A percentile compares a stretch with the other conserved stretches of the same genome.
Evolutionary conservation across 2,329 filamentous ascomycete genomes (phyloP).

Genomic region (Pestalotiopsis sp.): DNA sequence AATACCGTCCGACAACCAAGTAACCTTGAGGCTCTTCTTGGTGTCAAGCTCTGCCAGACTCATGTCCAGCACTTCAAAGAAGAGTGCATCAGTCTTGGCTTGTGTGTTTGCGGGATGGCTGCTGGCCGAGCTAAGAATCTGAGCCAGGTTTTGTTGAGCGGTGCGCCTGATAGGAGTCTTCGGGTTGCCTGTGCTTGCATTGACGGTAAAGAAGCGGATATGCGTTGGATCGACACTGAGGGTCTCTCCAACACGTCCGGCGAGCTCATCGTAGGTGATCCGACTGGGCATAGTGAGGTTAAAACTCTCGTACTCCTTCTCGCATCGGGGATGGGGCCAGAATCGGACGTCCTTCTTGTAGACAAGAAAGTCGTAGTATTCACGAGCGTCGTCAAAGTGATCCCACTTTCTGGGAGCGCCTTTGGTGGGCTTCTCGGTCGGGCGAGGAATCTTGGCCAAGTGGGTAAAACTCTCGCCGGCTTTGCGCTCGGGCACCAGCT

Average conservation of each 20-base stretch:
- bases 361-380: slow-evolving; percentile 92
- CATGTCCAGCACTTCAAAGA: slow-evolving; percentile 93
- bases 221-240: slow-evolving; percentile 81
- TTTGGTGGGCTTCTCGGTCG: slow-evolving; percentile 41
- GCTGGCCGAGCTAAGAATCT: slow-evolving; percentile 78
- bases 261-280: slow-evolving; percentile 85
- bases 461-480: slow-evolving; percentile 40
- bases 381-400: slow-evolving; percentile 70
- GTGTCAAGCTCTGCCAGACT: slow-evolving; percentile 91
- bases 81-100: slow-evolving; percentile 78
- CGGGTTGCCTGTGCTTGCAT: slow-evolving; percentile 73
- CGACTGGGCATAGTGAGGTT: slow-evolving; percentile 81
- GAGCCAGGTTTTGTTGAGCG: slow-evolving; percentile 70
- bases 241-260: slow-evolving; percentile 79
- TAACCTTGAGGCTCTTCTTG: slow-evolving; percentile 84
- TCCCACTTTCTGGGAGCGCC: slow-evolving; percentile 47
- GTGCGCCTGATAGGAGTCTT: slow-evolving; percentile 77
- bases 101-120: slow-evolving; percentile 70
- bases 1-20: slow-evolving; percentile 86
- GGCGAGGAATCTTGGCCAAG: slow-evolving; percentile 40
- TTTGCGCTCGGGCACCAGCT: slow-evolving; percentile 61
- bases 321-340: slow-evolving; percentile 65
- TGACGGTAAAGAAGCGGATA: slow-evolving; percentile 88
- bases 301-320: slow-evolving; percentile 66
- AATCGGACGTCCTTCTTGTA: slow-evolving; percentile 83